Base-by-base conservation (phyloP, 495 filamentous ascomycete species). In the Aspergillus indologenus region DNA sequence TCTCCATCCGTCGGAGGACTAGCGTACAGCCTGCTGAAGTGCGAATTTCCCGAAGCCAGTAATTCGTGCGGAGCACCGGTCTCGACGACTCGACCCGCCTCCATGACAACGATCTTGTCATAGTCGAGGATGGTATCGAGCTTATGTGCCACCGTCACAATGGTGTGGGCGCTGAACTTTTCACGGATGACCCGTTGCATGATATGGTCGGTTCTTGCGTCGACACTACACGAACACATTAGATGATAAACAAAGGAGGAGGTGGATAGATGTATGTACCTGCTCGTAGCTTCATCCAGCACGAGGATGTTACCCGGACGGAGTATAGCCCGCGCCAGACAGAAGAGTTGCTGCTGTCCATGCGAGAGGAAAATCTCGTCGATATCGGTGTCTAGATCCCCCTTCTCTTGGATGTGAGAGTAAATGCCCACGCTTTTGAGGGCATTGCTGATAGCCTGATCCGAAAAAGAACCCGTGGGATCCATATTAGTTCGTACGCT, bases 291-390 rank as follows among this genome's bases (percentile, higher is more conserved):
- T 62, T 82, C 79, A 45, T 83, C 80, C n/a, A 83, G 70, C 15
- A 81, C 70, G 18, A 82, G 67, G 52, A 82, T 75, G 44, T 72
- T 75, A 17, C 75, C 71, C 18, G 58, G 64, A 23, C 79, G 69
- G 29, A 90, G 69, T 9, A 90, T 68, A 0, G 83, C 85, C 2
- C 85, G 76, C 3, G 81, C 84, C n/a, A 90, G 75, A 59, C 80
- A 81, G 61, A 89, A 80, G 5, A 90, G 79, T 70, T 89, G 87
- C 40, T 75, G 75, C 61, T 90, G 85, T 0, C 87, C 87, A 48
- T 82, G 79, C 0, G 80, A 85, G 5, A 88, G 75, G 59, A 74
- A 72, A 45, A 79, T 71, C 12, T 72, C 75, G 7, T 77, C 75
- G 48, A 87, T 75, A 11, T 78, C 71, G 1, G 75, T 77, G 50